phyloP scores from a whole-genome alignment of 1,284 basidiomycete genomes.

The Meira miltonrushii region DNA sequence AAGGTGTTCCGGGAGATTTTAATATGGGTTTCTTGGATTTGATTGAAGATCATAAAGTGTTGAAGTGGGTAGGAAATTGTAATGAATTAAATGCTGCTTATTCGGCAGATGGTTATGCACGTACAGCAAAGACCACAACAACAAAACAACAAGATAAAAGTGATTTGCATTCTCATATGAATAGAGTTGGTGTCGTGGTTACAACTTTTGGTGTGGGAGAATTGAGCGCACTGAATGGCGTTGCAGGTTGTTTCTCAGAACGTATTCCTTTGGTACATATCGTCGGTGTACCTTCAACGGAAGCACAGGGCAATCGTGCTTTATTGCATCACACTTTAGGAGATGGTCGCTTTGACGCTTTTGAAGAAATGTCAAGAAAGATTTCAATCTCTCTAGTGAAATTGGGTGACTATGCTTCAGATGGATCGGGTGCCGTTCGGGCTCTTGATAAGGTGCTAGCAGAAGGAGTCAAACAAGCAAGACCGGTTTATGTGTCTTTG shows the following conservation, averaged over 20 bases:
- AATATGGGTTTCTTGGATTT: slow-evolving; percentile 71
- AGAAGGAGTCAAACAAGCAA: slow-evolving; percentile 66
- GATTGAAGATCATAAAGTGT: slow-evolving; percentile 70
- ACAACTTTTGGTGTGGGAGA: slow-evolving; percentile 77
- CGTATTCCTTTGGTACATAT: slow-evolving; percentile 88
- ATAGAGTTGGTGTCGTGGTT: slow-evolving; percentile 24
- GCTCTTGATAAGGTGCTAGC: slow-evolving; percentile 75
- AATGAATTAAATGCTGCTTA: slow-evolving; percentile 59
- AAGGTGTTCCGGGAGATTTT: slow-evolving; percentile 88
- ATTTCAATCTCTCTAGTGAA: slow-evolving; percentile 69
- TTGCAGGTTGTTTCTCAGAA: slow-evolving; percentile 63
- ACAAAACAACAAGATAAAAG: background rate
- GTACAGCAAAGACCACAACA: background rate
- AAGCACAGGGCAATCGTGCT: slow-evolving; percentile 60
- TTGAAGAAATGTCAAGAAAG: slow-evolving; percentile 68
- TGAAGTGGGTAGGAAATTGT: slow-evolving; percentile 70
- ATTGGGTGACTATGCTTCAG: slow-evolving; percentile 29
- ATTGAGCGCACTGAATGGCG: slow-evolving; percentile 62
- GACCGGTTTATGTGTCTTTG: slow-evolving; percentile 80
- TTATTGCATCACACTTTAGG: slow-evolving; percentile 54
- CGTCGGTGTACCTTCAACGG: slow-evolving; percentile 75
- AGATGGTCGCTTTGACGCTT: slow-evolving; percentile 62
- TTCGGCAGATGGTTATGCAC: slow-evolving; percentile 17
- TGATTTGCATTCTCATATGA: background rate
- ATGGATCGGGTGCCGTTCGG: slow-evolving; percentile 51